A percentile compares a stretch with the other conserved stretches of the same genome.
These are phyloP conservation scores for Aspergillus nomiae DNA, from an alignment of 2,329 filamentous ascomycete species.

Conservation along the genomic window DNA sequence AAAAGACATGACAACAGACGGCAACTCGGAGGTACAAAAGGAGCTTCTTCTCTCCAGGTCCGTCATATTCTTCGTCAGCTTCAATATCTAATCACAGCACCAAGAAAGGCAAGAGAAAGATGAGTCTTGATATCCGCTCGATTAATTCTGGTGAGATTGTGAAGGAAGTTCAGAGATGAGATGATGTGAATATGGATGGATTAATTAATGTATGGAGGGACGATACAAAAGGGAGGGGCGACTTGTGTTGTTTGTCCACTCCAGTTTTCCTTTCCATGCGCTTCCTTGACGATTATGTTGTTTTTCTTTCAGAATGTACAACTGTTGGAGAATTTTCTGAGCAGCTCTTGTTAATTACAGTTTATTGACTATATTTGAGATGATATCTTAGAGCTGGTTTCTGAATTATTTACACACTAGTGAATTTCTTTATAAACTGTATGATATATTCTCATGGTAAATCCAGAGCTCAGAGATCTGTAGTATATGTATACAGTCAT, in stretches of 20 bases:
- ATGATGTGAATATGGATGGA: not conserved
- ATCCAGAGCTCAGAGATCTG: not conserved
- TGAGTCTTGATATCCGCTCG: not conserved
- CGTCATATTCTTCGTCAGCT: not conserved
- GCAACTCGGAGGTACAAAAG: conserved; percentile 21
- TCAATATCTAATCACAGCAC: not conserved
- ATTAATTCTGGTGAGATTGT: not conserved
- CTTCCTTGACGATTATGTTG: not conserved
- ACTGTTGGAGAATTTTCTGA: not conserved
- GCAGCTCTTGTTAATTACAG: not conserved
- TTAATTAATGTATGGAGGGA: not conserved
- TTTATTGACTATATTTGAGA: not conserved
- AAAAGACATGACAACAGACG: conserved; percentile 3
- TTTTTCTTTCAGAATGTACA: not conserved
- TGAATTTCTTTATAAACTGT: not conserved
- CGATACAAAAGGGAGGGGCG: not conserved
- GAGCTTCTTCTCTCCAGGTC: conserved; percentile 11
- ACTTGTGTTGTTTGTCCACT: not conserved
- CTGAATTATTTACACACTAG: not conserved
- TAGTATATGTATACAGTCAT: not conserved
- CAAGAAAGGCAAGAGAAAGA: not conserved
- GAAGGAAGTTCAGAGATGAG: not conserved
- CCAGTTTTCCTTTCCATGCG: not conserved
- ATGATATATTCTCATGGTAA: not conserved
- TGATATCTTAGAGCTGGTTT: not conserved